These are phyloP conservation scores for Apiospora malaysiana DNA, from an alignment of 2,329 filamentous ascomycete genomes.

Conservation along the genomic window DNA sequence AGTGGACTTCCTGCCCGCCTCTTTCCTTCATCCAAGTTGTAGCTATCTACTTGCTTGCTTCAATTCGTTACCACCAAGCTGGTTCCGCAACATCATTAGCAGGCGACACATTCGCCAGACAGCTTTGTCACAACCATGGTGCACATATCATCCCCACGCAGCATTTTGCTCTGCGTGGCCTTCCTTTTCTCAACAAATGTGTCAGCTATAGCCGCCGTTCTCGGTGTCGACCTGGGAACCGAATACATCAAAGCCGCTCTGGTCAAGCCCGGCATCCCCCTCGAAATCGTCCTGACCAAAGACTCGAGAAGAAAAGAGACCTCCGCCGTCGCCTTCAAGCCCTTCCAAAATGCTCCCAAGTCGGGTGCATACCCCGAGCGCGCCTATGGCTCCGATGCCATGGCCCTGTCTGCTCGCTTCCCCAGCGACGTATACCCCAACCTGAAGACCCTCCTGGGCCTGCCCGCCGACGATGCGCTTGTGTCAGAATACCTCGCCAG, in stretches of 20 bases:
- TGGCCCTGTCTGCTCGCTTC: conserved; percentile 85
- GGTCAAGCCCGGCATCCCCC: conserved; percentile 94
- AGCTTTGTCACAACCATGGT: conserved; percentile 29
- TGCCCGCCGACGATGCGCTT: conserved; percentile 64
- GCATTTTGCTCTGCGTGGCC: conserved; percentile 45
- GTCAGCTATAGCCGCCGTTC: conserved; percentile 71
- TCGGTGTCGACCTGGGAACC: conserved; percentile 93
- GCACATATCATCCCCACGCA: conserved; percentile 42
- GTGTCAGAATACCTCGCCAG: conserved; percentile 74
- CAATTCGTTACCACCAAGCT: conserved; percentile 23
- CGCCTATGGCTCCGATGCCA: conserved; percentile 88
- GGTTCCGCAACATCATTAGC: conserved; percentile 28
- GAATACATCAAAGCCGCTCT: conserved; percentile 96
- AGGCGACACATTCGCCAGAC: conserved; percentile 37
- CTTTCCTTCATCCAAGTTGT: neutral
- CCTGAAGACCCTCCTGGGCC: conserved; percentile 86
- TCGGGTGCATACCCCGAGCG: conserved; percentile 81
- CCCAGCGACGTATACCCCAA: conserved; percentile 95
- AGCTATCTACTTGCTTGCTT: neutral
- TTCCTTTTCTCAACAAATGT: conserved; percentile 55
- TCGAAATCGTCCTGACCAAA: conserved; percentile 97
- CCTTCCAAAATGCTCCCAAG: conserved; percentile 68
- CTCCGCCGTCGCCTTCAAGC: conserved; percentile 92
- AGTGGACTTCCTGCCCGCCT: neutral
- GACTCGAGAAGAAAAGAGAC: conserved; percentile 96